phyloP scores from a whole-genome alignment of 2,329 filamentous ascomycete genomes.

The Cordyceps fumosorosea region DNA sequence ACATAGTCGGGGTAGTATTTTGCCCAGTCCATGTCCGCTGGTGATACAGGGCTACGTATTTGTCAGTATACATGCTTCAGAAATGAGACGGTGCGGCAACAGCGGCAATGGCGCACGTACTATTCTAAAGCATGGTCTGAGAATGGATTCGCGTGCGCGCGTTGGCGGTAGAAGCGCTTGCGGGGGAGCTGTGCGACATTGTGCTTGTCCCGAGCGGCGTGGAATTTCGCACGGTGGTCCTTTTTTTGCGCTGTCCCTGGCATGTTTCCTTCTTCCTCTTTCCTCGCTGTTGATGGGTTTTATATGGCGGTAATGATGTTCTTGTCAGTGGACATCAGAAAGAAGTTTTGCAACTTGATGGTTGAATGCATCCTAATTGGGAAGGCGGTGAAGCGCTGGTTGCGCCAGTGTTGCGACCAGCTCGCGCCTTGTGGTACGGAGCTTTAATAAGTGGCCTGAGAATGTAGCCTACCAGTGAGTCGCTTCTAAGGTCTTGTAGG shows the following conservation, averaged over 20 bases:
- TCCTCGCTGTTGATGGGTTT: background rate
- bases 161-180: slow-evolving; percentile 94
- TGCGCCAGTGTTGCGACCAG: background rate
- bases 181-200: slow-evolving; percentile 62
- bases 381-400: slow-evolving; percentile 14
- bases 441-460: no score
- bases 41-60: slow-evolving; percentile 61
- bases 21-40: slow-evolving; percentile 87
- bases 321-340: background rate
- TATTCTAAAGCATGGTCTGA: slow-evolving; percentile 88
- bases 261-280: slow-evolving; percentile 17
- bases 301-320: background rate
- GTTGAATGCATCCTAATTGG: background rate
- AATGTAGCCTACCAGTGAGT: no score
- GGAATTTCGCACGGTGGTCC: slow-evolving; percentile 61
- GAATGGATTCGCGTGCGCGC: slow-evolving; percentile 96
- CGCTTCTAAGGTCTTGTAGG: no score
- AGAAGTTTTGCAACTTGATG: slow-evolving; percentile 2
- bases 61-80: slow-evolving; percentile 7
- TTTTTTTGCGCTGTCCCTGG: slow-evolving; percentile 43
- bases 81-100: background rate
- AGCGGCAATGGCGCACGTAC: slow-evolving; percentile 44
- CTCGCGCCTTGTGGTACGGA: no score
- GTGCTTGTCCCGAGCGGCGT: slow-evolving; percentile 46
- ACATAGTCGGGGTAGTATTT: slow-evolving; percentile 72